Evolutionary conservation across 1,284 basidiomycete species (phyloP), one percentile per base, ranked within the genome.

Genomic region (Coniferiporia sulphurascens): DNA sequence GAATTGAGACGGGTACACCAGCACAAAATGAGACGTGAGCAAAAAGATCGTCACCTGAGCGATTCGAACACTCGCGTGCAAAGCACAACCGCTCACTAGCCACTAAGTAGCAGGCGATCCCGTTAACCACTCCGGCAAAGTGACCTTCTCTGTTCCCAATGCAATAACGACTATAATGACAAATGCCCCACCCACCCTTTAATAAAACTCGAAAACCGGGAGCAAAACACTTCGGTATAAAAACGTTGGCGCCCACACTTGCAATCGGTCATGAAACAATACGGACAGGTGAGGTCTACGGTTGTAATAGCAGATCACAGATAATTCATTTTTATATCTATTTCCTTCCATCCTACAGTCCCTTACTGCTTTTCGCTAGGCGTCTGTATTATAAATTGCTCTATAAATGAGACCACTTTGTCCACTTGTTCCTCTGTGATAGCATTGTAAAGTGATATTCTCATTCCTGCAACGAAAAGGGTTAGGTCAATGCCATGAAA

Each of bases 401-500:
- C 72, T 68, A 89, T 85, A 65, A 87, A 91, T 1, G 70, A 74
- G 32, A 87, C 75, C 10, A 91, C 69, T 58, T 72, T 76, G 63
- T 89, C 85, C 0, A 79, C 78, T 63, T 93, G 84, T 61, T 92
- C 86, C 64, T 95, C 86, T 1, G 90, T 89, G 62, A 98, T 81
- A 8, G 96, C 95, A 65, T 99, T 99, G 77, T 99, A 99, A 5
- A 99, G 76, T 17, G 94, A 97, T 3, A 91, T 85, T 15, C 97
- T 88, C 59, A 97, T 88, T 13, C 95, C 90, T 85, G 64, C 35
- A 38, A 64, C 1, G 27, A 56, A 35, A 54, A 44, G 67, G 34
- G 70, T 63, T 64, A 68, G 45, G 68, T 64, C 12, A 69, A 67
- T 51, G 66, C 62, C 27, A 5, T 48, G 70, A 56, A 62, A 63